These are phyloP conservation scores for Phialophora chinensis DNA, from an alignment of 2,329 filamentous ascomycete species.

Conservation along the genomic window DNA sequence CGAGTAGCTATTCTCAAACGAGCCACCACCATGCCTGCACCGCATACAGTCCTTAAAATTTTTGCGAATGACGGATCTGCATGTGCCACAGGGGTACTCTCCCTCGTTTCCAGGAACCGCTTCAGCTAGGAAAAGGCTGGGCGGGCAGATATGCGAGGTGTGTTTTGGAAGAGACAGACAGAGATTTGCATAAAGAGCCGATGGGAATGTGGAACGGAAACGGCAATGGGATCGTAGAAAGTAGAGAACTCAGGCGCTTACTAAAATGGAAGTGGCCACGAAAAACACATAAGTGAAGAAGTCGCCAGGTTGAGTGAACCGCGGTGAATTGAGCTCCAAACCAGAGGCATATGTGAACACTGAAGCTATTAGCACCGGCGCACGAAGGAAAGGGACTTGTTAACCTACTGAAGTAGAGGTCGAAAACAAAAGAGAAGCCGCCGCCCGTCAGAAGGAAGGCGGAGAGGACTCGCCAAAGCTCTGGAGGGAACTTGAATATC, in stretches of 20 bases:
- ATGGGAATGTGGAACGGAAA: constrained; percentile 18
- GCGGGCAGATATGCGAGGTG: constrained; percentile 80
- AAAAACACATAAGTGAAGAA: constrained; percentile 81
- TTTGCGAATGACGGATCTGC: constrained; percentile 71
- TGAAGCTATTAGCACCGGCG: constrained; percentile 44
- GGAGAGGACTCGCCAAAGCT: constrained; percentile 65
- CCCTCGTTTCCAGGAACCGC: constrained; percentile 84
- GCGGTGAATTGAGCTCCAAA: constrained; percentile 72
- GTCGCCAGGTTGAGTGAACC: constrained; percentile 77
- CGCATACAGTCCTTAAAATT: constrained; percentile 64
- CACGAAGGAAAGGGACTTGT: constrained; percentile 39
- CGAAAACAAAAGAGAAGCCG: constrained; percentile 66
- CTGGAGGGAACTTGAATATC: constrained; percentile 64
- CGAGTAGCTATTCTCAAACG: constrained; percentile 68
- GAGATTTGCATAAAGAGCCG: neutral
- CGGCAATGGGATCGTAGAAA: constrained; percentile 37
- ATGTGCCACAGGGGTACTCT: constrained; percentile 74
- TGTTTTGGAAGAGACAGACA: constrained; percentile 26
- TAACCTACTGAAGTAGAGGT: constrained; percentile 72
- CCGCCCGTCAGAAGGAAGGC: constrained; percentile 65
- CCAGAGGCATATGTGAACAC: constrained; percentile 78
- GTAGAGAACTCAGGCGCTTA: constrained; percentile 62
- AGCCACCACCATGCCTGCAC: constrained; percentile 78
- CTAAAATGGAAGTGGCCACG: constrained; percentile 72
- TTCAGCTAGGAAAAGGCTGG: constrained; percentile 73